Base-by-base conservation (phyloP, 345 rosid genomes). In the Citrus medica region DNA sequence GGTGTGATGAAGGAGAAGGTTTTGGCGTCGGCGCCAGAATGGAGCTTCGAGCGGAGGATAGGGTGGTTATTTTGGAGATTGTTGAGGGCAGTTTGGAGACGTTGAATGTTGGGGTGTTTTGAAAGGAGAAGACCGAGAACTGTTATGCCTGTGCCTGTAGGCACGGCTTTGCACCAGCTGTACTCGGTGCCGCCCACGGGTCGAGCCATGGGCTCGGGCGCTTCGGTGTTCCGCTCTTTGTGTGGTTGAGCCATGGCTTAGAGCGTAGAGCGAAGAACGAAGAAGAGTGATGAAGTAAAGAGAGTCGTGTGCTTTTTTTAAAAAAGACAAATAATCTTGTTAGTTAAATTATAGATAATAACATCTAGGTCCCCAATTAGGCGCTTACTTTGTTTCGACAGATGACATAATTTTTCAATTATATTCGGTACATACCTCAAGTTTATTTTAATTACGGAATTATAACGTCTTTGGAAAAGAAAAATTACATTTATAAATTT, bases 141-240 rank as follows among this genome's bases (percentile, higher is more conserved):
- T 25, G 97, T 89, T 83, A 87, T 87, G 71, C 98, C 98, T 21
- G 97, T 95, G 65, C 99, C 99, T n/a, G 74, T 78, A 3, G 90
- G 87, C 13, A 93, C 91, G 6, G 97, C 96, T 82, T 81, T 88
- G 90, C 98, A 95, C 99, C 98, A 95, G 74, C 97, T 90, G 78
- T 84, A 84, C 83, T 95, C 97, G 48, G 94, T 90, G 55, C 92
- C 90, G 33, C 97, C 92, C 16, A 84, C 90, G 30, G 84, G 85
- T 61, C 98, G 88, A 66, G 81, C 48, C 28, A 17, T 75, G 38
- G 86, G 77, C 66, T 87, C 82, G 33, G 86, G 30, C 33, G 72
- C 3, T 51, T 63, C 71, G 61, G 83, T 55, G 74, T 62, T 60
- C 8, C 79, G 71, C 56, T 70, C 73, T 28, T 80, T 79, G 76